Evolutionary conservation across 345 rosid genomes (phyloP).

Genomic region (Physaria fendleri): DNA sequence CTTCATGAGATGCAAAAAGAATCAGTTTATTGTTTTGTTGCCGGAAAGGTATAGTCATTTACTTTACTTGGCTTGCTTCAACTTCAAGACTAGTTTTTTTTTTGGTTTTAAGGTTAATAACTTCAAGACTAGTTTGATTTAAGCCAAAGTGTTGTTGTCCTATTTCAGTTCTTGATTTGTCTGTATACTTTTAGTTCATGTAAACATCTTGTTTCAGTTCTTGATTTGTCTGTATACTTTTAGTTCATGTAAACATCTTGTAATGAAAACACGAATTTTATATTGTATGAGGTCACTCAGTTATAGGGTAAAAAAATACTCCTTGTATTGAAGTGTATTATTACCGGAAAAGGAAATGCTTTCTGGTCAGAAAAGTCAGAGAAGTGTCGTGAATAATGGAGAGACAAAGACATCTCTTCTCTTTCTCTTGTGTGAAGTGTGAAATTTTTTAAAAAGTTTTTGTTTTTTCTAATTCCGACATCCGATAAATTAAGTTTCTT

Average conservation of each 20-base stretch:
- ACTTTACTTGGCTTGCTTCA: slow-evolving; percentile 2
- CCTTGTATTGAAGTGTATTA: not conserved
- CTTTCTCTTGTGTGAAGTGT: not conserved
- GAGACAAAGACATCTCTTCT: slow-evolving; percentile 9
- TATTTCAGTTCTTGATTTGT: slow-evolving; percentile 18
- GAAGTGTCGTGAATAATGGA: slow-evolving; percentile 13
- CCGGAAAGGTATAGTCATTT: slow-evolving; percentile 25
- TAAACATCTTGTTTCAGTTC: slow-evolving; percentile 16
- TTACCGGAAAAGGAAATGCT: slow-evolving; percentile 8
- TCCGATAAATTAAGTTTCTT: slow-evolving; percentile 6
- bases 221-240: slow-evolving; percentile 23
- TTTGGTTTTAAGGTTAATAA: slow-evolving; percentile 17
- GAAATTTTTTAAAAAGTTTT: not conserved
- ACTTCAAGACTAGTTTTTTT: not conserved
- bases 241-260: slow-evolving; percentile 2
- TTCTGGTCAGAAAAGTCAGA: slow-evolving; percentile 22
- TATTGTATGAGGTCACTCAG: not conserved
- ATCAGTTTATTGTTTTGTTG: slow-evolving; percentile 6
- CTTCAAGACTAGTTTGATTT: not conserved
- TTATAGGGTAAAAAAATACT: no score
- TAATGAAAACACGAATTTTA: slow-evolving; percentile 12
- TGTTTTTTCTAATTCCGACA: not conserved
- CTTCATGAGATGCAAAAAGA: not conserved
- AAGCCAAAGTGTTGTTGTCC: slow-evolving; percentile 9
- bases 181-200: slow-evolving; percentile 19